Conservation (phyloP, 176 grass and related monocot genomes). For the Cenchrus americanus region DNA sequence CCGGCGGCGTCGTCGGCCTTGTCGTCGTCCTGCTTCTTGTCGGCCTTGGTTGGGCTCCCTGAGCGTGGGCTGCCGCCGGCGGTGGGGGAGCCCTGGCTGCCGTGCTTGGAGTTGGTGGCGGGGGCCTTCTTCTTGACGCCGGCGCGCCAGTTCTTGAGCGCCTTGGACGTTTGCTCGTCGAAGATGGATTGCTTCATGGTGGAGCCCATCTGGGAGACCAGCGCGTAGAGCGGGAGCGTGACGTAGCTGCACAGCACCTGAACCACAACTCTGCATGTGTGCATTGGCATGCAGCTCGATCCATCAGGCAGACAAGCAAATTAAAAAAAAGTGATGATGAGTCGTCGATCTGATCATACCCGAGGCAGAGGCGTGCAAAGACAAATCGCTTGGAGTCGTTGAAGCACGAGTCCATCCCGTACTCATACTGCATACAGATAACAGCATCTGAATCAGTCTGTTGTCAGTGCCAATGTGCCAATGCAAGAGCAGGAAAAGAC, state of each 20-base stretch:
- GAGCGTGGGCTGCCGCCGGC: slow-evolving; percentile 19
- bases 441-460: slow-evolving; percentile 2
- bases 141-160: slow-evolving; percentile 88
- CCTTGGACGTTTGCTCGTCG: slow-evolving; percentile 95
- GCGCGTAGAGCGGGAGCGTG: background rate
- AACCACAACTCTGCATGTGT: slow-evolving; percentile 56
- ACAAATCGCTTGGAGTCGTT: slow-evolving; percentile 68
- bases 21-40: background rate
- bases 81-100: background rate
- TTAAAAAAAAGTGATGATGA: too few relatives aligned
- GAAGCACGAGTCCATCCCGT: slow-evolving; percentile 90
- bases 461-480: background rate
- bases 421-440: slow-evolving; percentile 68
- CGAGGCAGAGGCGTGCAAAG: slow-evolving; percentile 63
- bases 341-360: too few relatives aligned
- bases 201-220: slow-evolving; percentile 69
- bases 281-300: background rate
- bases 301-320: too few relatives aligned
- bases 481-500: background rate
- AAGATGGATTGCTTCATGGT: slow-evolving; percentile 98
- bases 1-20: background rate
- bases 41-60: slow-evolving; percentile 44
- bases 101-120: slow-evolving; percentile 38
- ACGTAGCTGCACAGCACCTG: slow-evolving; percentile 91
- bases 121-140: slow-evolving; percentile 74